Base-by-base conservation (phyloP, 257 asterid genomes). In the Buddleja alternifolia region DNA sequence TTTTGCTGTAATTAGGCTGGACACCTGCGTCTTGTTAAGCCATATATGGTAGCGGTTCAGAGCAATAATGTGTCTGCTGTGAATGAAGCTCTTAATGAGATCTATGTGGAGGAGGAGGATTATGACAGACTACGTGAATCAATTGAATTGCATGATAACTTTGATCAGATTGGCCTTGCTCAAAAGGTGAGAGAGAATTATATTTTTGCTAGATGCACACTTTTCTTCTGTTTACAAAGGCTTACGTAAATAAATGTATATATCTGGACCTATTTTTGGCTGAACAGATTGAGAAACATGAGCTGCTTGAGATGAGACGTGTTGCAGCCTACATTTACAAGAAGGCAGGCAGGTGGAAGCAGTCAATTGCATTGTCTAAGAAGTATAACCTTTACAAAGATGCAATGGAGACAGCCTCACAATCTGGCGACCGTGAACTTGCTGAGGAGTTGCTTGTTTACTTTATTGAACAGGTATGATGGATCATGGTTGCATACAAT, bases 321-420 rank as follows among this genome's bases (percentile, higher is more conserved):
- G 98, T 90, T 76, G 97, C 98, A 48, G 97, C 98, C 68, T 92
- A 88, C 76, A 89, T 92, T 36, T 90, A 92, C 84, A 92, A 92
- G 81, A 92, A 90, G 84, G 97, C 96, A 34, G 97, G 98, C 51
- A 82, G 98, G 72, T 92, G 98, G 97, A 90, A 86, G 96, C 92
- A 84, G 64, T 92, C 97, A 32, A 92, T 92, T 78, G 96, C 96
- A 0, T 67, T 92, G 81, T 92, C 97, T n/a, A 92, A 90, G 94
- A 92, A 92, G 79, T 96, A 92, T 71, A 90, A 83, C 42, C 86
- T 86, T 55, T 92, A 90, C 83, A 90, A 84, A 84, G 98, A 92
- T 83, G 96, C 98, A 62, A 92, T 92, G 98, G 98, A 92, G 81
- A 92, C 96, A 10, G 98, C 97, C 47, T 92, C 97, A 66, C 98